Conservation (phyloP, 805 yeast genomes). For the Brettanomyces custersianus region DNA sequence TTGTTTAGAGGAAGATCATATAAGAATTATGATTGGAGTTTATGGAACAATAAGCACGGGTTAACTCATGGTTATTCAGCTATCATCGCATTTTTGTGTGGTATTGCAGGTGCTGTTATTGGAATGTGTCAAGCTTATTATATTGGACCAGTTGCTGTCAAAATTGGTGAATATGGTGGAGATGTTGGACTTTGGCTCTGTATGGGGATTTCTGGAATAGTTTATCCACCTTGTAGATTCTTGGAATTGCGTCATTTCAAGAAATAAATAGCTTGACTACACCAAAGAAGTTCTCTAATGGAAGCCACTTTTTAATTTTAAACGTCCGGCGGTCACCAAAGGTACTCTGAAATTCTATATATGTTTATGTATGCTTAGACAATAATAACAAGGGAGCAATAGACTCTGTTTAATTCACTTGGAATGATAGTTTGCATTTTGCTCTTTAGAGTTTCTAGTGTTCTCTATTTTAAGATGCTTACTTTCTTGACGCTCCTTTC, state of each 20-base stretch:
- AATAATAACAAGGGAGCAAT: not conserved
- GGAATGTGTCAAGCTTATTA: constrained; percentile 79
- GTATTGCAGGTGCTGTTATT: constrained; percentile 64
- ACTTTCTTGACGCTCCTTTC: too few species aligned
- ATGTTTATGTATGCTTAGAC: not conserved
- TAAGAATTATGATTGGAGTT: constrained; percentile 50
- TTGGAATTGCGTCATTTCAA: constrained; percentile 37
- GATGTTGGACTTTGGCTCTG: constrained; percentile 72
- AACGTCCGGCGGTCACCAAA: not conserved
- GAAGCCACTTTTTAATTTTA: not conserved
- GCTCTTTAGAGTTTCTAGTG: too few species aligned
- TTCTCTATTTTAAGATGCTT: too few species aligned
- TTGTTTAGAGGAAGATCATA: constrained; percentile 43
- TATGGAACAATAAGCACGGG: constrained; percentile 50
- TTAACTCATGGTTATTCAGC: constrained; percentile 64
- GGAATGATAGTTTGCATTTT: too few species aligned
- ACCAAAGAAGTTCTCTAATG: constrained; percentile 19
- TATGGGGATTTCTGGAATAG: constrained; percentile 52
- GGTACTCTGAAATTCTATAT: not conserved
- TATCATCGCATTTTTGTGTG: constrained; percentile 47
- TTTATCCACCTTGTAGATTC: constrained; percentile 50
- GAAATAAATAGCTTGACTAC: constrained; percentile 5
- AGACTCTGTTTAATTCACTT: too few species aligned
- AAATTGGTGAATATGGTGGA: constrained; percentile 54
- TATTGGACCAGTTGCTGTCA: constrained; percentile 60